Conservation (phyloP, 2,329 filamentous ascomycete species). For the Thelonectria rubi region DNA sequence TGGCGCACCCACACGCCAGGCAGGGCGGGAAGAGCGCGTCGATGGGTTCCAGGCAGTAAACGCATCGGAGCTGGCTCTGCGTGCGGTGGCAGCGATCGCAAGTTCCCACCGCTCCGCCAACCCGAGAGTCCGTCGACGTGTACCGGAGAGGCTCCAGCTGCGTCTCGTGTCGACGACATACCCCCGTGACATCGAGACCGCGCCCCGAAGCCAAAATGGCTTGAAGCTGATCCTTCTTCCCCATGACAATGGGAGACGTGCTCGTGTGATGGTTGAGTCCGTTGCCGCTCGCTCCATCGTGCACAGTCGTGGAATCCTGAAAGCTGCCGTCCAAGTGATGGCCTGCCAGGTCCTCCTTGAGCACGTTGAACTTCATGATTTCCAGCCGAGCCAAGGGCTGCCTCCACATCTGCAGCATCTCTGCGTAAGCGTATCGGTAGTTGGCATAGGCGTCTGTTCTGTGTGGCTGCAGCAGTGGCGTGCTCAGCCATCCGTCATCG, state of each 20-base stretch:
- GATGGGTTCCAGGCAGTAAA: constrained; percentile 70
- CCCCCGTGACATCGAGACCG: constrained; percentile 69
- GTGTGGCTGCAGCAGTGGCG: constrained; percentile 64
- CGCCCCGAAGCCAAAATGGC: constrained; percentile 61
- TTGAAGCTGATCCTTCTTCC: constrained; percentile 63
- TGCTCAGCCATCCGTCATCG: constrained; percentile 71
- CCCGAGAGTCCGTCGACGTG: constrained; percentile 49
- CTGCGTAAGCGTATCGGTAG: constrained; percentile 73
- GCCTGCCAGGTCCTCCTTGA: constrained; percentile 57
- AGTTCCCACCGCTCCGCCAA: constrained; percentile 59
- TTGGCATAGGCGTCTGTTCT: constrained; percentile 61
- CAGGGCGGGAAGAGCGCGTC: constrained; percentile 69
- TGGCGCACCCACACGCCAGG: constrained; percentile 69
- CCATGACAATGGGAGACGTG: constrained; percentile 63
- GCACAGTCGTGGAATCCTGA: constrained; percentile 49
- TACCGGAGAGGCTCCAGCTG: constrained; percentile 68
- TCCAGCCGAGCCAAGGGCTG: constrained; percentile 70
- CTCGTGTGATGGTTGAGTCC: constrained; percentile 49
- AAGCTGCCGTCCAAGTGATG: constrained; percentile 46
- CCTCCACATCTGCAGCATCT: constrained; percentile 73
- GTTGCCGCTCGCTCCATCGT: constrained; percentile 50
- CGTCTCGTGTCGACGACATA: constrained; percentile 69
- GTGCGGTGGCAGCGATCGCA: constrained; percentile 62
- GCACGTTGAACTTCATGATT: constrained; percentile 74
- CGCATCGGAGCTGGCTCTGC: constrained; percentile 68